phyloP scores from a whole-genome alignment of 306 rosid species.

The Citrullus mucosospermus region DNA sequence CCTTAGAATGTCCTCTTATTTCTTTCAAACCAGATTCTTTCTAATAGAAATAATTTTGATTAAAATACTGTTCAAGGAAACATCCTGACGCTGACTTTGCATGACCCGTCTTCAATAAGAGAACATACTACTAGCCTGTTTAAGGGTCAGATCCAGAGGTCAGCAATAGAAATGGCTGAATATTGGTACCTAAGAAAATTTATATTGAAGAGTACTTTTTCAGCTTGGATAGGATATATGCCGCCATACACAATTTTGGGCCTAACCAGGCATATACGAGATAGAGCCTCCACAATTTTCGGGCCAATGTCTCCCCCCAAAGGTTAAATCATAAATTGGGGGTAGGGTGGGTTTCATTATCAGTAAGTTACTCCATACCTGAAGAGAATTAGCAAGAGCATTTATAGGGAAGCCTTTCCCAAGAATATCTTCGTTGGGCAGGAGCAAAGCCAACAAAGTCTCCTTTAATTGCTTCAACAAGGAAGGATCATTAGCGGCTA shows the following conservation, averaged over 20 bases:
- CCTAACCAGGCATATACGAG: too few relatives aligned
- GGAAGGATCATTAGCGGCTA: constrained; percentile 71
- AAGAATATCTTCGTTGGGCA: constrained; percentile 61
- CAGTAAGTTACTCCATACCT: constrained; percentile 28
- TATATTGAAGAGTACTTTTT: neutral
- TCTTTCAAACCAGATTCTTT: neutral
- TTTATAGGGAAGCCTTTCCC: constrained; percentile 77
- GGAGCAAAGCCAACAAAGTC: constrained; percentile 77
- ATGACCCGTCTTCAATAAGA: neutral
- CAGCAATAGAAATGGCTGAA: neutral
- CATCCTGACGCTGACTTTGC: neutral
- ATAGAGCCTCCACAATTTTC: too few relatives aligned
- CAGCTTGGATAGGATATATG: neutral
- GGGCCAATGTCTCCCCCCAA: too few relatives aligned
- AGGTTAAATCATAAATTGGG: too few relatives aligned
- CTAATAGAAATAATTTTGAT: neutral
- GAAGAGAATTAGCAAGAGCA: constrained; percentile 88
- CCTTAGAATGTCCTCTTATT: neutral
- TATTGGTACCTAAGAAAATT: neutral
- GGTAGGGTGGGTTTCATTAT: neutral
- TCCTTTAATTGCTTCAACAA: constrained; percentile 81
- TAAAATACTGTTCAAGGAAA: neutral
- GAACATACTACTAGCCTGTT: neutral
- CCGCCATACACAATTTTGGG: too few relatives aligned
- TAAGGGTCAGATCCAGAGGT: neutral